Conservation (phyloP, 2,329 filamentous ascomycete species). For the Aspergillus carbonarius region DNA sequence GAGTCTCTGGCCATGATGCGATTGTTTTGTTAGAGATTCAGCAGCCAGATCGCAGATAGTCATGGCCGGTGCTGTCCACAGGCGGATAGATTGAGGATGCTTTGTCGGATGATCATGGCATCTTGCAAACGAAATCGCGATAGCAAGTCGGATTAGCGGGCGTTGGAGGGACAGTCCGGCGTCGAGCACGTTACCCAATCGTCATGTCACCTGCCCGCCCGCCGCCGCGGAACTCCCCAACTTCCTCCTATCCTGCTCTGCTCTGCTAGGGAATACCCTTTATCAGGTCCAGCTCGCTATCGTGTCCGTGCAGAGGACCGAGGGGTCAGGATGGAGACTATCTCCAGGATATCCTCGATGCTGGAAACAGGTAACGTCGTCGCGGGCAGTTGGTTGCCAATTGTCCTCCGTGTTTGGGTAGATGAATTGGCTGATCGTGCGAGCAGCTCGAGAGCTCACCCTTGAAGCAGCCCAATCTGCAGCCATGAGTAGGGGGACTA, state of each 20-base stretch:
- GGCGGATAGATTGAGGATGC: background rate
- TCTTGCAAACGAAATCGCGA: background rate
- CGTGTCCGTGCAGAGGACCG: conserved; percentile 15
- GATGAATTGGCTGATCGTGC: conserved; percentile 21
- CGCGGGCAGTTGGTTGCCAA: background rate
- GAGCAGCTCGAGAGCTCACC: conserved; percentile 86
- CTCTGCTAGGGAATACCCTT: conserved; percentile 3
- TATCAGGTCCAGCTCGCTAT: conserved; percentile 1
- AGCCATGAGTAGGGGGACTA: conserved; percentile 53
- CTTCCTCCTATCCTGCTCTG: conserved; percentile 7
- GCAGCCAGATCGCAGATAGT: background rate
- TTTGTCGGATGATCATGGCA: too few relatives aligned
- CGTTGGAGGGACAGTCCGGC: background rate
- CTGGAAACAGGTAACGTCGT: conserved; percentile 79
- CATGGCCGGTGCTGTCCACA: background rate
- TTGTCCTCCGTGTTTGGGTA: conserved; percentile 11
- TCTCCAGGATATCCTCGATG: conserved; percentile 88
- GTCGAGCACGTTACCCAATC: conserved; percentile 6
- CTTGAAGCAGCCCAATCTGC: conserved; percentile 94
- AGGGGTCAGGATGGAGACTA: conserved; percentile 75
- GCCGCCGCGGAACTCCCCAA: conserved; percentile 11
- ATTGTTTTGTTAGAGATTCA: background rate
- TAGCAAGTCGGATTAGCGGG: background rate
- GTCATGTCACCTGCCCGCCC: conserved; percentile 12
- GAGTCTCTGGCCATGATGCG: conserved; percentile 19